Percentiles rank a stretch among this genome's conserved stretches.
phyloP scores from a whole-genome alignment of 2,329 filamentous ascomycete species.

The Diplodia seriata region DNA sequence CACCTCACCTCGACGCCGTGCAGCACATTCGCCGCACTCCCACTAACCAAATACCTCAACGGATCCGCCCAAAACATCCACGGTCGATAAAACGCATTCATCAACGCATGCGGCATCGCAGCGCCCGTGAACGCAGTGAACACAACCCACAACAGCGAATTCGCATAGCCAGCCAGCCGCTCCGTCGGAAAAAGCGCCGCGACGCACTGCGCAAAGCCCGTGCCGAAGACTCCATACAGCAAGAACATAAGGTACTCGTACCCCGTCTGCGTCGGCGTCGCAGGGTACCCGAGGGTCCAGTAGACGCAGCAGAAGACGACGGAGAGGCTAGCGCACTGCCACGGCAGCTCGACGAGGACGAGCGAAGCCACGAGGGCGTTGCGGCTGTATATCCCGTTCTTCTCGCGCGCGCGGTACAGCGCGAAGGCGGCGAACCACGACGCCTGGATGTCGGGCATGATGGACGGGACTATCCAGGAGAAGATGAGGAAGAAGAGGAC shows the following conservation, averaged over 20 bases:
- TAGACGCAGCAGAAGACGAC: slow-evolving; percentile 65
- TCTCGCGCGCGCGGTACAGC: slow-evolving; percentile 74
- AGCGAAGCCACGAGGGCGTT: slow-evolving; percentile 70
- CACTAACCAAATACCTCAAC: slow-evolving; percentile 71
- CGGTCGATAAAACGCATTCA: slow-evolving; percentile 69
- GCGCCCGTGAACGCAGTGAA: slow-evolving; percentile 77
- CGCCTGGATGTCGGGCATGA: slow-evolving; percentile 80
- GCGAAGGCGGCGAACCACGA: slow-evolving; percentile 69
- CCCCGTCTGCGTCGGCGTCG: slow-evolving; percentile 42
- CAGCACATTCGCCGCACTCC: slow-evolving; percentile 63
- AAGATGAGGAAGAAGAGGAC: slow-evolving; percentile 80
- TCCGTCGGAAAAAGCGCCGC: slow-evolving; percentile 71
- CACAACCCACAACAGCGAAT: slow-evolving; percentile 73
- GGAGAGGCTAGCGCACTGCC: slow-evolving; percentile 68
- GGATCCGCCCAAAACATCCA: slow-evolving; percentile 65
- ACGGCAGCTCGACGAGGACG: slow-evolving; percentile 75
- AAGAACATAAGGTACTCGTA: slow-evolving; percentile 66
- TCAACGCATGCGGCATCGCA: slow-evolving; percentile 68
- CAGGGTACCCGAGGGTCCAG: slow-evolving; percentile 46
- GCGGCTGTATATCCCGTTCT: slow-evolving; percentile 83
- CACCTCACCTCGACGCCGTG: slow-evolving; percentile 65
- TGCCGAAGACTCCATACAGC: slow-evolving; percentile 70
- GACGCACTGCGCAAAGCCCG: slow-evolving; percentile 71
- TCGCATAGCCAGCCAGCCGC: slow-evolving; percentile 69
- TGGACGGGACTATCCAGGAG: slow-evolving; percentile 73